Evolutionary conservation across 2,329 filamentous ascomycete species (phyloP).

Genomic region (Penicillium griseofulvum): DNA sequence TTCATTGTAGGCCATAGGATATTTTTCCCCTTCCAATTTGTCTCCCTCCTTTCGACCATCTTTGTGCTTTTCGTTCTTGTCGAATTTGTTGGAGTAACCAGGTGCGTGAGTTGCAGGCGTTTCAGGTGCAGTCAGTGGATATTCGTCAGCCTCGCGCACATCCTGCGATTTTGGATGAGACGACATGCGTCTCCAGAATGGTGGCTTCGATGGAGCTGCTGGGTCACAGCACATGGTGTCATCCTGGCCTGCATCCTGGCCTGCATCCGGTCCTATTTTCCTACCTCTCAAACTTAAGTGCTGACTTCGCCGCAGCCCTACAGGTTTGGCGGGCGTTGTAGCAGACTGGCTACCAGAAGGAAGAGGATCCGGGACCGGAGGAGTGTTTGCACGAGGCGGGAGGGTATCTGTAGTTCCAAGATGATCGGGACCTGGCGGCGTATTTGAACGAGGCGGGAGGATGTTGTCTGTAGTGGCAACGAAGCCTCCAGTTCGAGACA

Average conservation of each 20-base stretch:
- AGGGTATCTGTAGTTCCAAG: not conserved
- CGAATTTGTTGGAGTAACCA: slow-evolving; percentile 2
- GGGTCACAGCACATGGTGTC: slow-evolving; percentile 1
- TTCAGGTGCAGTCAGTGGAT: slow-evolving; percentile 38
- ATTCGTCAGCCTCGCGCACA: slow-evolving; percentile 32
- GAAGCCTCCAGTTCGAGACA: slow-evolving; percentile 37
- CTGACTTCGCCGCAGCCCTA: slow-evolving; percentile 5
- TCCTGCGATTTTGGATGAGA: slow-evolving; percentile 28
- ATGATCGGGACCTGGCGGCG: slow-evolving; percentile 3
- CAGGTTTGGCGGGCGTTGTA: not conserved
- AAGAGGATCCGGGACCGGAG: slow-evolving; percentile 6
- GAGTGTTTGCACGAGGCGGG: not conserved
- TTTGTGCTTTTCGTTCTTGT: slow-evolving; percentile 10
- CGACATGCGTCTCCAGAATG: slow-evolving; percentile 36
- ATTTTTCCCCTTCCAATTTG: slow-evolving; percentile 43
- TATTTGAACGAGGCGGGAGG: slow-evolving; percentile 2
- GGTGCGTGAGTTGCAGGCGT: slow-evolving; percentile 17
- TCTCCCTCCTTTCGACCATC: slow-evolving; percentile 25
- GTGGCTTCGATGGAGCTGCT: slow-evolving; percentile 23
- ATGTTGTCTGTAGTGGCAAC: slow-evolving; percentile 16
- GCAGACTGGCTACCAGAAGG: slow-evolving; percentile 6
- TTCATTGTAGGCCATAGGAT: slow-evolving; percentile 62
- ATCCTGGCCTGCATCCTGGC: not conserved
- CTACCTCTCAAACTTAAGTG: not conserved
- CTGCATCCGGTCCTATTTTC: not conserved